Base-by-base conservation (phyloP, 805 yeast genomes). In the Yarrowia sp. region DNA sequence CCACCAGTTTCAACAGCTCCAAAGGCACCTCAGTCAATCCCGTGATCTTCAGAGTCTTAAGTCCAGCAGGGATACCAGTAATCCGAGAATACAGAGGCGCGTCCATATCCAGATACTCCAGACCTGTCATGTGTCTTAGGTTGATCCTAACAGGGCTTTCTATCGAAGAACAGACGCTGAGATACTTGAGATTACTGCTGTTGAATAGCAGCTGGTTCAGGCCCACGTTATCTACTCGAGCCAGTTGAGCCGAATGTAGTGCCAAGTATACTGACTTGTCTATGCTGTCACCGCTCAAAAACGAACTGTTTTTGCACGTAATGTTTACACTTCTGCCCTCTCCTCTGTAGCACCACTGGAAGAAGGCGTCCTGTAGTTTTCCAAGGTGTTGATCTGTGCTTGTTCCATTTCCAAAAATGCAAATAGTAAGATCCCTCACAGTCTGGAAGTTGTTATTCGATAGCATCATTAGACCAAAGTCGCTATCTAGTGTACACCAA, bases 31-130 rank as follows among this genome's bases (percentile, higher is more conserved):
- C 11, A 7, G 10, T 22, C 16, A 51, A 4, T 3, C 41, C 40
- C 2, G 58, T 51, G 5, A 51, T 16, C 8, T 51, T 51, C n/a
- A 51, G 30, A 1, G 58, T 51, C 36, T 35, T 51, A 2, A 51
- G 22, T 0, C 41, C 41, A 8, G 4, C 40, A 1, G 58, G 58
- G 33, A 51, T 22, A 4, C 41, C 41, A 16, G 10, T 24, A 6
- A 51, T 12, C 2, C 58, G 14, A 1, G 40, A 33, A n/a, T 16
- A 22, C 22, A 51, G 28, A 1, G 40, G 21, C 7, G 19, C 22
- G n/a, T 51, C 58, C 58, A 51, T 51, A 10, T 51, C 58, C 11
- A 51, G 16, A 17, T 51, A 51, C 21, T 33, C 58, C 41, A 51
- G 16, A 1, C 58, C 58, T 0, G 32, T 28, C 58, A 51, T 51